Conservation (phyloP, 768 basidiomycete species). For the Rhodotorula toruloides region DNA sequence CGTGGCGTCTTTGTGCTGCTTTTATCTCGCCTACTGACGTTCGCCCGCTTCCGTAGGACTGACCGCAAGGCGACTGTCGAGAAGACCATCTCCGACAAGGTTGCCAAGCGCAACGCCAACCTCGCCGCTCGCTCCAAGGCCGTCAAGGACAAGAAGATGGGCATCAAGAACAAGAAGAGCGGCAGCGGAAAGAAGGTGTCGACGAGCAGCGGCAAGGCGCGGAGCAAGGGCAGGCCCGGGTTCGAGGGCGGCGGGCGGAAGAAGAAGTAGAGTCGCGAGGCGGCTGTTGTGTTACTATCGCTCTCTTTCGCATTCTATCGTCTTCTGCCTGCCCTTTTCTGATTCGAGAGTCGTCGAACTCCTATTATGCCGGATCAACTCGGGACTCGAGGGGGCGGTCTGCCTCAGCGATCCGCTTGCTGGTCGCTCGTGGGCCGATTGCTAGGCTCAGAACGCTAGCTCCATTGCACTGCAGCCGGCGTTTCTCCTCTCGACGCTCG, state of each 20-base stretch:
- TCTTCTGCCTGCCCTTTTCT: neutral
- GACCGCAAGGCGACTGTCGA: constrained; percentile 75
- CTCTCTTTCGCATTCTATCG: neutral
- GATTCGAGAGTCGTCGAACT: neutral
- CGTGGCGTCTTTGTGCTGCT: constrained; percentile 11
- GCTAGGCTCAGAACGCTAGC: too few species aligned
- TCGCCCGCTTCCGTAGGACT: constrained; percentile 55
- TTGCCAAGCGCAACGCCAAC: constrained; percentile 87
- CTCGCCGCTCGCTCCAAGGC: constrained; percentile 79
- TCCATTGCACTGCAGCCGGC: too few species aligned
- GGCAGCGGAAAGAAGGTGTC: constrained; percentile 33
- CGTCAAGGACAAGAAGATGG: constrained; percentile 58
- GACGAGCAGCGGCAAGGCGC: constrained; percentile 44
- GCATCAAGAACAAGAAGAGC: constrained; percentile 52
- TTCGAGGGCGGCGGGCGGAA: constrained; percentile 66
- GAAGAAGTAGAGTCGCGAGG: constrained; percentile 21
- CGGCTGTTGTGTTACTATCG: neutral
- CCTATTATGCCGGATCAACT: too few species aligned
- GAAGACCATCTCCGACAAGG: constrained; percentile 70
- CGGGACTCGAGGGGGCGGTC: too few species aligned
- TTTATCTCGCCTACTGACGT: neutral
- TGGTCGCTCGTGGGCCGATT: too few species aligned
- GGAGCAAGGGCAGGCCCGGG: constrained; percentile 66
- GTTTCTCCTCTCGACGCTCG: too few species aligned
- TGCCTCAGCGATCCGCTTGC: too few species aligned